Evolutionary conservation across 106 monocot genomes (phyloP).

Genomic region (Acorus calamus): DNA sequence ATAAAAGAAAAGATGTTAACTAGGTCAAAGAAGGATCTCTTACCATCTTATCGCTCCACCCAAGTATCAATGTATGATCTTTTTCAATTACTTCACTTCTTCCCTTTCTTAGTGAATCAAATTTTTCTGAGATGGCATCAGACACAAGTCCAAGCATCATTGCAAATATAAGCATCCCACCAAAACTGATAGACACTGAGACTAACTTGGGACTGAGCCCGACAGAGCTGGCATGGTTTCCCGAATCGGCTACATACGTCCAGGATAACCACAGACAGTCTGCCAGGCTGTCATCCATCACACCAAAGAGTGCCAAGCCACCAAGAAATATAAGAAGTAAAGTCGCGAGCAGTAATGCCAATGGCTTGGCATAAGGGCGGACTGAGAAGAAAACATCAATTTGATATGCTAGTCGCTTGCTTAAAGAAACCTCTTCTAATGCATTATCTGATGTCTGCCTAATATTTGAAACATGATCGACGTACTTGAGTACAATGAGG

Average conservation of each 20-base stretch:
- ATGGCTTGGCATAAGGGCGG: conserved; percentile 53
- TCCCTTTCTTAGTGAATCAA: conserved; percentile 71
- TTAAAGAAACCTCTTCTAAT: conserved; percentile 55
- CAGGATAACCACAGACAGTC: conserved; percentile 64
- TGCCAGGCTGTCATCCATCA: conserved; percentile 49
- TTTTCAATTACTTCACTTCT: conserved; percentile 72
- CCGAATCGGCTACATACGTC: conserved; percentile 65
- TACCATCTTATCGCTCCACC: conserved; percentile 80
- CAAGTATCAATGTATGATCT: conserved; percentile 60
- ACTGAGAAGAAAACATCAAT: conserved; percentile 60
- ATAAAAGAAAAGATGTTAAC: background rate
- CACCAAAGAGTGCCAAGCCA: conserved; percentile 65
- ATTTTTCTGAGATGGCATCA: conserved; percentile 71
- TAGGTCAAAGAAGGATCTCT: background rate
- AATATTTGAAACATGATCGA: conserved; percentile 34
- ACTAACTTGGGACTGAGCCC: conserved; percentile 57
- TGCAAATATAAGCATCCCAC: conserved; percentile 81
- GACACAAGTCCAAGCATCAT: conserved; percentile 76
- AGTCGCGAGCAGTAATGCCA: conserved; percentile 54
- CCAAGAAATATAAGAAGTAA: conserved; percentile 57
- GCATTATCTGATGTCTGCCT: conserved; percentile 23
- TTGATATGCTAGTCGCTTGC: conserved; percentile 54
- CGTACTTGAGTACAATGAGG: conserved; percentile 40
- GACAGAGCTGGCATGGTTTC: conserved; percentile 62
- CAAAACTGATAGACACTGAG: conserved; percentile 56